Percentiles rank a stretch among this genome's conserved stretches.
Evolutionary conservation across 208 protist species (phyloP).

Genomic region (Crithidia thermophila): DNA sequence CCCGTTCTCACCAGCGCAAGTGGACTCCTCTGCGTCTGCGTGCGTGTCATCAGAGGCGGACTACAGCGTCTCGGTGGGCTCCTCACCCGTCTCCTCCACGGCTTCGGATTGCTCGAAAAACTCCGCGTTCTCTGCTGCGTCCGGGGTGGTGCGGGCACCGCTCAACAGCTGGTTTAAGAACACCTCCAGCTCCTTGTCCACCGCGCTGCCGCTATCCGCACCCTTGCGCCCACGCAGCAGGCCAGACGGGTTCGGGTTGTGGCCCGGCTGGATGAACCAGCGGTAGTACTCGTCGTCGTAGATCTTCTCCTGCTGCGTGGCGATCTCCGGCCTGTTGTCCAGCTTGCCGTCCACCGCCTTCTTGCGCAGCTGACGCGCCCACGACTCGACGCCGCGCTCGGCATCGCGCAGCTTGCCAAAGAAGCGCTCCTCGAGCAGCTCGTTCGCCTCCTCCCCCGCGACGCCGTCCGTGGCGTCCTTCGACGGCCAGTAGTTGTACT

Average conservation of each 20-base stretch:
- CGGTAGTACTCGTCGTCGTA: conserved; percentile 94
- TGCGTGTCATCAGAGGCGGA: no score
- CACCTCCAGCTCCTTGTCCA: conserved; percentile 67
- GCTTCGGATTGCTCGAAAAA: neutral
- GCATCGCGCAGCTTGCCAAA: conserved; percentile 60
- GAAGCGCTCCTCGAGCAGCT: conserved; percentile 80
- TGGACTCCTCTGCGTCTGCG: no score
- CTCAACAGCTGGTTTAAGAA: conserved; percentile 55
- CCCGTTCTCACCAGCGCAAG: no score
- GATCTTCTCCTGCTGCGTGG: conserved; percentile 90
- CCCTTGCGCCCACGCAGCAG: conserved; percentile 51
- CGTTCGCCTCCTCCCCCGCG: conserved; percentile 46
- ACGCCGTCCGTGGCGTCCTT: conserved; percentile 62
- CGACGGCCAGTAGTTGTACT: conserved; percentile 84
- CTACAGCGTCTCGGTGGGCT: conserved; percentile 11
- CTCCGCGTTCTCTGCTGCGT: conserved; percentile 13
- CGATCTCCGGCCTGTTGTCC: conserved; percentile 78
- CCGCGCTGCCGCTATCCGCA: conserved; percentile 12
- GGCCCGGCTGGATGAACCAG: conserved; percentile 92
- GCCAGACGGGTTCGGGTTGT: conserved; percentile 88
- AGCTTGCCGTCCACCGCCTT: conserved; percentile 70
- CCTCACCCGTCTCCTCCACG: conserved; percentile 2
- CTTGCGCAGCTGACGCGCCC: conserved; percentile 73
- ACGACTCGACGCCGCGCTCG: conserved; percentile 70
- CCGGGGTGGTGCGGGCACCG: conserved; percentile 11